These are phyloP conservation scores for Ilyonectria sp. DNA, from an alignment of 2,329 filamentous ascomycete genomes.

Conservation along the genomic window DNA sequence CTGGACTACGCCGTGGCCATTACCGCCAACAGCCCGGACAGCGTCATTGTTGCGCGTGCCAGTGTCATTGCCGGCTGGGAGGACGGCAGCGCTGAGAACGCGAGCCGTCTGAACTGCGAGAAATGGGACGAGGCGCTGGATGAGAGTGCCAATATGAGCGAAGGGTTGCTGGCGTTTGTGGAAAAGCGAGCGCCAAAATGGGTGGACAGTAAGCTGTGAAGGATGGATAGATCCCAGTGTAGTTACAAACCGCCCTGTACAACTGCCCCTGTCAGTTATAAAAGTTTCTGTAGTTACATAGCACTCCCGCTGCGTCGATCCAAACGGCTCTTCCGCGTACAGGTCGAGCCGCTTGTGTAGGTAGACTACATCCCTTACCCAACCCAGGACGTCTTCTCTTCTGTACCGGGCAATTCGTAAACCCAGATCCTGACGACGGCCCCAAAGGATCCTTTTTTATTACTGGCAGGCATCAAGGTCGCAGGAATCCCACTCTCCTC, in stretches of 20 bases:
- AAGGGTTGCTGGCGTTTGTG: constrained; percentile 80
- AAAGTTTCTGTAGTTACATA: background rate
- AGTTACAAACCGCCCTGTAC: background rate
- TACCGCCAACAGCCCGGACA: constrained; percentile 78
- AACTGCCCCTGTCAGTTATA: background rate
- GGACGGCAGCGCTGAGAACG: constrained; percentile 72
- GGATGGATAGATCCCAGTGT: background rate
- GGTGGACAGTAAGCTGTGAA: constrained; percentile 70
- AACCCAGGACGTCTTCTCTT: background rate
- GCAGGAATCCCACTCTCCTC: background rate
- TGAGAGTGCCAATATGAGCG: constrained; percentile 77
- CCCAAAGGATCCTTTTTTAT: background rate
- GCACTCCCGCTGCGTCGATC: background rate
- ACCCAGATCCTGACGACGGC: background rate
- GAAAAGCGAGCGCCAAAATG: constrained; percentile 79
- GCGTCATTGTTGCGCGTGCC: constrained; percentile 78
- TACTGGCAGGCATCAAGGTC: background rate
- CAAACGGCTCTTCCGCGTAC: background rate
- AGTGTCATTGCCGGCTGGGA: constrained; percentile 81
- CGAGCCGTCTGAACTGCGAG: constrained; percentile 64
- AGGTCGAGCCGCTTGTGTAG: background rate
- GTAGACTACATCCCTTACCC: constrained; percentile 2
- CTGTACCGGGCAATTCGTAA: background rate
- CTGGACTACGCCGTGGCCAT: constrained; percentile 72
- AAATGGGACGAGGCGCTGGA: constrained; percentile 71